Percentiles rank a stretch among this genome's conserved stretches.
Conservation (phyloP, 345 rosid genomes). For the Pugionium cornutum region DNA sequence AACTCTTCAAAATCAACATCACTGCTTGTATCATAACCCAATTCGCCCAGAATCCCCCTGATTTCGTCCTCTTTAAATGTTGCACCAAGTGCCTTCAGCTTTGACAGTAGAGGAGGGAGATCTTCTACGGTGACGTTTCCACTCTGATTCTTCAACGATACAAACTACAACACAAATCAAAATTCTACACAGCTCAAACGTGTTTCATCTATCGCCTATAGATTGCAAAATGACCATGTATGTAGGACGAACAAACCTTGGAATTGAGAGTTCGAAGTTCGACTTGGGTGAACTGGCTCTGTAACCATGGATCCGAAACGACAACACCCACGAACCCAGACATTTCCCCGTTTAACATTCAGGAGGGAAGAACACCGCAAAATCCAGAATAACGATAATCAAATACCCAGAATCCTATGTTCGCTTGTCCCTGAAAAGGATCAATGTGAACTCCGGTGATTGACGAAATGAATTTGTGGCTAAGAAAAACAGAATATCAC, state of each 20-base stretch:
- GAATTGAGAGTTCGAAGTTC: conserved; percentile 85
- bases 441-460: not conserved
- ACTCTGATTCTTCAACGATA: conserved; percentile 55
- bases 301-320: conserved; percentile 83
- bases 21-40: conserved; percentile 41
- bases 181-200: not conserved
- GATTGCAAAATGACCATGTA: not conserved
- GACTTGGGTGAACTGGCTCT: conserved; percentile 85
- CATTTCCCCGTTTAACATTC: conserved; percentile 48
- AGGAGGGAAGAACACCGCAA: conserved; percentile 22
- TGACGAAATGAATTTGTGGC: conserved; percentile 9
- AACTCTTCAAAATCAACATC: conserved; percentile 79
- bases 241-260: conserved; percentile 45
- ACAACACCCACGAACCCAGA: conserved; percentile 67
- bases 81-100: conserved; percentile 59
- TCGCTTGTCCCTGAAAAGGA: not conserved
- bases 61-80: conserved; percentile 67
- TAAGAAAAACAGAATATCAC: conserved; percentile 10
- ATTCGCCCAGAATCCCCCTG: conserved; percentile 47
- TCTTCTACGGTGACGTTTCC: conserved; percentile 61
- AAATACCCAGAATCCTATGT: conserved; percentile 21
- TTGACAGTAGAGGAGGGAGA: conserved; percentile 63
- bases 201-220: not conserved
- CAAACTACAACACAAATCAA: conserved; percentile 48
- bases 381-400: conserved; percentile 3